Base-by-base conservation (phyloP, 805 yeast genomes). In the Ogataea henricii region DNA sequence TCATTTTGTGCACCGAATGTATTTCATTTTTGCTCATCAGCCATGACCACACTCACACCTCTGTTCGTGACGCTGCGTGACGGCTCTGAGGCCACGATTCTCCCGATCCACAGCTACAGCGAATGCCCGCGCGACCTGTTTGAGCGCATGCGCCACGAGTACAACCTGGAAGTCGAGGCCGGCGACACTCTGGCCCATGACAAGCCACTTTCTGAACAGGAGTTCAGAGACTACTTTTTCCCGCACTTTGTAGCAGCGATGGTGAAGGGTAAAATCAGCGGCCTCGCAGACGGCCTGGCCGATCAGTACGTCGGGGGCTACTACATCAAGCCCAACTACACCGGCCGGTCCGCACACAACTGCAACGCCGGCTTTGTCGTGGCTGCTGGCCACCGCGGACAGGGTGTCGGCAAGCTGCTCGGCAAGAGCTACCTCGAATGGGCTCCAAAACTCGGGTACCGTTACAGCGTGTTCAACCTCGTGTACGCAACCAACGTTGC, bases 361-460 rank as follows among this genome's bases (percentile, higher is more conserved):
- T 89, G 96, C 59, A 91, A 91, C 63, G 97, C 83, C 0, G 96
- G 95, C 0, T 91, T 91, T 60, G 63, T 89, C 9, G 96, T 91
- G 6, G 78, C 78, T 49, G 71, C 73, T 7, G 53, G 53, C 0
- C 69, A 70, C 21, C 75, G 97, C 52, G 94, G 95, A 0, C 64
- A 73, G 40, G 56, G 66, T 12, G 66, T 88, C 13, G 97, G 96
- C 1, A 73, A 69, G 29, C 76, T 76, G n/a, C 60, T 91, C 60
- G 97, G 95, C 4, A 69, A 69, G 47, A 68, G 76, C 36, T 91
- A 87, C 62, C 62, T 89, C 38, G 62, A 68, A 43, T 82, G 85
- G 80, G 97, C 94, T 0, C 91, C 95, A 0, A 59, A 74, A 42
- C 67, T 91, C 26, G 96, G 96, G 0, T 91, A 85, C 66, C 79